Base-by-base conservation (phyloP, 2,329 filamentous ascomycete species). In the Pseudocercospora crystallina region DNA sequence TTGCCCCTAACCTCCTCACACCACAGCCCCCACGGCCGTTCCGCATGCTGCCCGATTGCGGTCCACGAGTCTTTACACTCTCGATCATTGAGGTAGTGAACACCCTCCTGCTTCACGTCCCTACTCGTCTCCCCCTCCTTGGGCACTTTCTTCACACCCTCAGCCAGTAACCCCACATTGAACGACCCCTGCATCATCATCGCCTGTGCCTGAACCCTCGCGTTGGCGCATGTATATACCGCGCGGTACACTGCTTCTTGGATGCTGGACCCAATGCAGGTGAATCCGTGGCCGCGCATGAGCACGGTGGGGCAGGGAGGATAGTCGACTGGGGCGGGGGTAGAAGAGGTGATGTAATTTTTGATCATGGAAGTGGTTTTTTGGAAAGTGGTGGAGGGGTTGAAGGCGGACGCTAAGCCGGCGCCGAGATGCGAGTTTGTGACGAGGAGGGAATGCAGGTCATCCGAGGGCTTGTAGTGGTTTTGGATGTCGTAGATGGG, bases 241-340 rank as follows among this genome's bases (percentile, higher is more conserved):
- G 73, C 70, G 46, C 74, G 70, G 52, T 70, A 75, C 0, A 77
- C 74, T 0, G 69, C 72, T 56, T 75, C 72, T 57, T 75, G 69
- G 47, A 77, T 72, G 8, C 67, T 65, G 2, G 63, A 60, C 0
- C 71, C 74, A 0, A 70, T 61, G 9, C 69, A 71, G 1, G 73
- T 73, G 52, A 77, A 76, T 17, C 75, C 75, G 53, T 77, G 74
- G 1, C 70, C 68, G 45, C 73, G 72, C 64, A 76, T 71, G 12
- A 69, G 53, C 37, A 69, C 64, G 1, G 61, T 61, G 0, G 59
- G 58, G 31, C 59, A 48, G 1, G 62, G 49, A 2, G 66, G 67
- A 33, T 59, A 63, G 8, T 51, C 41, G 0, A 50, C 43, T 3
- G 57, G 47, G 2, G 43, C 17, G 4, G 60, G 32, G 3, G 58